These are phyloP conservation scores for Starmerella asiatica DNA, from an alignment of 805 yeast genomes.

Conservation along the genomic window DNA sequence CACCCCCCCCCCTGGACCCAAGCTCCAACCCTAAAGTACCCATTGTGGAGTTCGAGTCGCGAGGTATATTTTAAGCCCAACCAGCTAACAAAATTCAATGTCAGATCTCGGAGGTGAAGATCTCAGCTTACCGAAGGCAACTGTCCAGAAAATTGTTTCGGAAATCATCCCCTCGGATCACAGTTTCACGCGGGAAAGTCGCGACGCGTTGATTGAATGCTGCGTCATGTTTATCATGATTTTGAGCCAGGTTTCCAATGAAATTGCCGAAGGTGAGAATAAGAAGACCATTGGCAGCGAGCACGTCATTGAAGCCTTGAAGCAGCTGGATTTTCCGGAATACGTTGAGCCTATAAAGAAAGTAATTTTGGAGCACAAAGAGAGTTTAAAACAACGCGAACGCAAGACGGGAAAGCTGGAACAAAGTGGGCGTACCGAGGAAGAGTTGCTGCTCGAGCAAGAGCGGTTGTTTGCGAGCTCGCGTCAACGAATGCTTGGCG, in stretches of 20 bases:
- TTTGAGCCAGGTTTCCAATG: constrained; percentile 82
- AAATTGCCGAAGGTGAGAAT: constrained; percentile 89
- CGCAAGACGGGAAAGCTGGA: constrained; percentile 85
- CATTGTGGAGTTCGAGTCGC: neutral
- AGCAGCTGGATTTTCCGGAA: constrained; percentile 73
- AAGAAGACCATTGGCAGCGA: constrained; percentile 95
- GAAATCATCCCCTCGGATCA: constrained; percentile 84
- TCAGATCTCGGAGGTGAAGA: constrained; percentile 25
- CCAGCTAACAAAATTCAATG: too few species aligned
- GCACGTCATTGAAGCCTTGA: constrained; percentile 81
- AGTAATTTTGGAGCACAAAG: constrained; percentile 75
- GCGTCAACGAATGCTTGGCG: constrained; percentile 20
- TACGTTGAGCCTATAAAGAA: constrained; percentile 72
- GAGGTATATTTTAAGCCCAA: neutral
- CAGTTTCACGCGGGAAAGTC: constrained; percentile 79
- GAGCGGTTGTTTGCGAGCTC: constrained; percentile 62
- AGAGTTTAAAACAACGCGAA: constrained; percentile 70
- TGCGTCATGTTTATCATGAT: constrained; percentile 94
- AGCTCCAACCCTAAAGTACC: neutral
- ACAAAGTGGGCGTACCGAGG: constrained; percentile 82
- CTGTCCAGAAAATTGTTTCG: constrained; percentile 86
- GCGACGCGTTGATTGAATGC: constrained; percentile 91
- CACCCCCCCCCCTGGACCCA: neutral
- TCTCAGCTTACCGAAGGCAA: constrained; percentile 42
- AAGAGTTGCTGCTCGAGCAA: constrained; percentile 80